Conservation (phyloP, 192 early-diverging fungal genomes). For the Podila clonocystis region DNA sequence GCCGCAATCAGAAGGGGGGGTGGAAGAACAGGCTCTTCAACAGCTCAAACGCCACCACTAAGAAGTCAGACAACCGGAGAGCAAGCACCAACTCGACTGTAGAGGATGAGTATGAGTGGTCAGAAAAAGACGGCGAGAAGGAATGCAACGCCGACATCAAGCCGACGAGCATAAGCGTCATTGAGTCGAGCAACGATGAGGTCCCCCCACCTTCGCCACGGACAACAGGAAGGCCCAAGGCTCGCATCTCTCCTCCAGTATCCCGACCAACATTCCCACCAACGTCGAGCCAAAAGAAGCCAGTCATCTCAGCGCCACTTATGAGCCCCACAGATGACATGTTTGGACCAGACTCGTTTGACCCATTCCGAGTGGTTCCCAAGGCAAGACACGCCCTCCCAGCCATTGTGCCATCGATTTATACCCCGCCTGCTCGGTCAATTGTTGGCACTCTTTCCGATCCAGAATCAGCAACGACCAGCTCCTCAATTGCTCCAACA, state of each 20-base stretch:
- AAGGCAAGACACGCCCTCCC: background rate
- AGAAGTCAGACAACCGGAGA: slow-evolving; percentile 5
- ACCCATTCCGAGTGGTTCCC: slow-evolving; percentile 19
- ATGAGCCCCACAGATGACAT: slow-evolving; percentile 29
- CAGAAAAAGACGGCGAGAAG: slow-evolving; percentile 1
- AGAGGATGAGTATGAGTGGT: slow-evolving; percentile 33
- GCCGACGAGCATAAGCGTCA: background rate
- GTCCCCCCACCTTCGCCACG: background rate
- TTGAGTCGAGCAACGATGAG: background rate
- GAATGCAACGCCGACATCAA: background rate
- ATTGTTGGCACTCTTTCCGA: background rate
- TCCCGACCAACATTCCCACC: slow-evolving; percentile 15
- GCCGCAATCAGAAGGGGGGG: slow-evolving; percentile 12
- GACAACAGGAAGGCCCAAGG: slow-evolving; percentile 2
- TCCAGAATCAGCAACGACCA: background rate
- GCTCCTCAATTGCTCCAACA: background rate
- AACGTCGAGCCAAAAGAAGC: slow-evolving; percentile 4
- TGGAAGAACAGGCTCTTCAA: slow-evolving; percentile 40
- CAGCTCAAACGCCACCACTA: slow-evolving; percentile 2
- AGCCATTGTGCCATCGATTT: background rate
- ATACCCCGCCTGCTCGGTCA: background rate
- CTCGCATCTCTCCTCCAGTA: slow-evolving; percentile 13
- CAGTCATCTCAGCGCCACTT: slow-evolving; percentile 4
- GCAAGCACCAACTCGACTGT: slow-evolving; percentile 25
- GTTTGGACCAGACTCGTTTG: slow-evolving; percentile 22